Conservation (phyloP, 2,329 filamentous ascomycete genomes). For the Hymenoscyphus salicellus region DNA sequence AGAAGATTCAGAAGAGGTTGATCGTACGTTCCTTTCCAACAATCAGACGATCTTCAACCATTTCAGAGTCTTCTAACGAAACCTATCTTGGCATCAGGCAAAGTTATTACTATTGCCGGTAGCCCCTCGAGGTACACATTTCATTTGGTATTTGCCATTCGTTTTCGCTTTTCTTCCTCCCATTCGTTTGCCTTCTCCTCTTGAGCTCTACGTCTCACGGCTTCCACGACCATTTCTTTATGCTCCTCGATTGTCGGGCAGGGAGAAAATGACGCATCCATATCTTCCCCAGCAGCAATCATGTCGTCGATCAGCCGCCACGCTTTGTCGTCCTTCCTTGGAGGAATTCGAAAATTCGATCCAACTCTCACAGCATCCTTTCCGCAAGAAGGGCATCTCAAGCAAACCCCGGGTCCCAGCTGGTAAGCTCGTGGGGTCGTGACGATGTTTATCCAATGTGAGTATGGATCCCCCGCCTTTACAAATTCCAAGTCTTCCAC, state of each 20-base stretch:
- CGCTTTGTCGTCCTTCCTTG: background rate
- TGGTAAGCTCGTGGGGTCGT: background rate
- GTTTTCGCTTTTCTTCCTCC: background rate
- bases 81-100: background rate
- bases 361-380: slow-evolving; percentile 7
- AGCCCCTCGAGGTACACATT: background rate
- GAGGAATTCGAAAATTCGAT: slow-evolving; percentile 8
- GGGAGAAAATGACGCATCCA: slow-evolving; percentile 5
- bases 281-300: slow-evolving; percentile 12
- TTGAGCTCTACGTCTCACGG: background rate
- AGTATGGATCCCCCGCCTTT: slow-evolving; percentile 1
- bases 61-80: background rate
- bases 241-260: slow-evolving; percentile 7
- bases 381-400: slow-evolving; percentile 11
- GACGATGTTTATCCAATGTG: background rate
- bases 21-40: background rate
- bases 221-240: slow-evolving; percentile 6
- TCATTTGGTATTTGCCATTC: background rate
- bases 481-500: background rate
- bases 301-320: slow-evolving; percentile 6
- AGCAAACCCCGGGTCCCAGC: background rate
- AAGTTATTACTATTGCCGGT: background rate
- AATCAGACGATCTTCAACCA: background rate
- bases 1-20: background rate
- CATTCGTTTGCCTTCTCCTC: background rate